Conservation (phyloP, 208 protist genomes). For the Leishmania martiniquensis region DNA sequence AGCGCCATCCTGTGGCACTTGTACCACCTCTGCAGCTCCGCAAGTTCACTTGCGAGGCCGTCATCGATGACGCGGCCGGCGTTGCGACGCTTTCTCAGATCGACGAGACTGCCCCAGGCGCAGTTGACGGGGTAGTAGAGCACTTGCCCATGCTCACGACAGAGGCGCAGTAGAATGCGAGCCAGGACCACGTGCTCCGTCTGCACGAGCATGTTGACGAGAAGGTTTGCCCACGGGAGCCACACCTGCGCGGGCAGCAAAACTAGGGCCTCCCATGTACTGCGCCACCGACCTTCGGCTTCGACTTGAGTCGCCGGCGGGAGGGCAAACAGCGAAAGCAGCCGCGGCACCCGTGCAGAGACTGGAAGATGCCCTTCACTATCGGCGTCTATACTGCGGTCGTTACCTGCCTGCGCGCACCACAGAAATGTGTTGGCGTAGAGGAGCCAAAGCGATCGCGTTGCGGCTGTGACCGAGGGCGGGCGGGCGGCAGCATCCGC, state of each 20-base stretch:
- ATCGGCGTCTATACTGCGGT: not conserved
- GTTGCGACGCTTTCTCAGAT: not conserved
- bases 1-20: slow-evolving; percentile 3
- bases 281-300: slow-evolving; percentile 3
- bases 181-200: slow-evolving; percentile 26
- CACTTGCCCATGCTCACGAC: slow-evolving; percentile 59
- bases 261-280: slow-evolving; percentile 3
- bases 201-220: slow-evolving; percentile 17
- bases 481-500: not conserved
- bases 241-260: slow-evolving; percentile 8
- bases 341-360: slow-evolving; percentile 11
- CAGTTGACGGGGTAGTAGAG: slow-evolving; percentile 84
- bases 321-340: slow-evolving; percentile 15
- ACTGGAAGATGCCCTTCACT: slow-evolving; percentile 1
- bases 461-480: not conserved
- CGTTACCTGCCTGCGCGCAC: not conserved
- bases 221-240: slow-evolving; percentile 21
- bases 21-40: slow-evolving; percentile 8
- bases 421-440: slow-evolving; percentile 12
- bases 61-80: not conserved
- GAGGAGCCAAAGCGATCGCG: slow-evolving; percentile 8
- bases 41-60: not conserved
- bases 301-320: not conserved
- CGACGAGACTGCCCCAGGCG: slow-evolving; percentile 45
- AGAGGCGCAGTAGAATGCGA: slow-evolving; percentile 52